These are phyloP conservation scores for Thraustochytrium striatum DNA, from an alignment of 352 stramenopile genomes.

Conservation along the genomic window DNA sequence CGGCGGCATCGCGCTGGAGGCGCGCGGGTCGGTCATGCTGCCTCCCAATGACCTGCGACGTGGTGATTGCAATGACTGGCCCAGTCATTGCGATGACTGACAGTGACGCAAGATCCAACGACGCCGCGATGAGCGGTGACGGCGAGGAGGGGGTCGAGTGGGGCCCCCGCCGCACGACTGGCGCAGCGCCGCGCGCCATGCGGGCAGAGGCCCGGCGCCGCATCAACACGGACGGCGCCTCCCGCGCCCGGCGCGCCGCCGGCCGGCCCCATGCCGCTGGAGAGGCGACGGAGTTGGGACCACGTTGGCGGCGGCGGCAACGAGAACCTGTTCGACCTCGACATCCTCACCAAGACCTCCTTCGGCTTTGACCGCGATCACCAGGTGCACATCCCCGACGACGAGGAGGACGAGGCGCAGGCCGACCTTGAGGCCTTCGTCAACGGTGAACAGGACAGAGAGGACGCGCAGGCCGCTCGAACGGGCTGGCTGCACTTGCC, in stretches of 20 bases:
- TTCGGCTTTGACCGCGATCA: constrained; percentile 1
- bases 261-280: background rate
- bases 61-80: no score
- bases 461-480: no score
- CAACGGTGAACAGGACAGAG: background rate
- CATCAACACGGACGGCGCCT: background rate
- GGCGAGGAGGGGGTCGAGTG: background rate
- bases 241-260: background rate
- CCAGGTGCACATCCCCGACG: constrained; percentile 40
- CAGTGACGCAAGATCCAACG: no score
- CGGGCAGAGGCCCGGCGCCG: background rate
- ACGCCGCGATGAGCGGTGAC: background rate
- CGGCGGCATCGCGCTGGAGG: background rate
- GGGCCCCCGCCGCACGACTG: no score
- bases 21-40: no score
- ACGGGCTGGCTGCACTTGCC: no score
- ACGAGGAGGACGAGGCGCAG: constrained; percentile 14
- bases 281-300: constrained; percentile 8
- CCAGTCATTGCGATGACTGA: no score
- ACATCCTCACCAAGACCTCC: constrained; percentile 22
- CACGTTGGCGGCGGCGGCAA: background rate
- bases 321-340: constrained; percentile 17
- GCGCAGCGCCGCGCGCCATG: no score
- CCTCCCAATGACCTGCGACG: no score
- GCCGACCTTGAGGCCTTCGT: background rate